A percentile compares a stretch with the other conserved stretches of the same genome.
Evolutionary conservation across 352 stramenopile species (phyloP).

Genomic region (Poterioochromonas sp.): DNA sequence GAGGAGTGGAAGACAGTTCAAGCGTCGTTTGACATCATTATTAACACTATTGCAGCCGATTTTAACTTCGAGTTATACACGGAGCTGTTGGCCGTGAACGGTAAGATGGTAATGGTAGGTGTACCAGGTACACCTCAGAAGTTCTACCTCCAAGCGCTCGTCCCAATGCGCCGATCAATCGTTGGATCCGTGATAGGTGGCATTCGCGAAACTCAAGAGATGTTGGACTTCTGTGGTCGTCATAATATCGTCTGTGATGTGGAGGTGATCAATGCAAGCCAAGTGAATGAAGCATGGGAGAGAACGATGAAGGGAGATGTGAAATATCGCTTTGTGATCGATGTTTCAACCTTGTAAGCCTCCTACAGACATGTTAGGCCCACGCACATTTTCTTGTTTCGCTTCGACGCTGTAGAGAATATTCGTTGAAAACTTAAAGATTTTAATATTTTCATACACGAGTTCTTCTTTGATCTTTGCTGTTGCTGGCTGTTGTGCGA

Average conservation of each 20-base stretch:
- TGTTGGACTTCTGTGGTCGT: slow-evolving; percentile 61
- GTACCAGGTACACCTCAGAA: slow-evolving; percentile 54
- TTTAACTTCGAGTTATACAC: slow-evolving; percentile 55
- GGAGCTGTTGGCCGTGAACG: slow-evolving; percentile 55
- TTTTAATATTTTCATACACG: too few species aligned
- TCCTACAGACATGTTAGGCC: too few species aligned
- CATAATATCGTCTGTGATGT: slow-evolving; percentile 40
- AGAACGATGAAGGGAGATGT: slow-evolving; percentile 36
- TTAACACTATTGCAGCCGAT: slow-evolving; percentile 56
- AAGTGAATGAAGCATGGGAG: slow-evolving; percentile 41
- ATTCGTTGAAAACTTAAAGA: too few species aligned
- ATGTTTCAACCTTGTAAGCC: slow-evolving; percentile 34
- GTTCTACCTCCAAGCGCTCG: slow-evolving; percentile 48
- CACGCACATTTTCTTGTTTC: too few species aligned
- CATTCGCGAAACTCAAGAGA: slow-evolving; percentile 65
- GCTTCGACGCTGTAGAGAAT: too few species aligned
- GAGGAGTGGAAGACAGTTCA: slow-evolving; percentile 42
- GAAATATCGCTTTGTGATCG: slow-evolving; percentile 44
- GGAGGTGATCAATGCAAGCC: slow-evolving; percentile 39
- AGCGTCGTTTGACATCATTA: slow-evolving; percentile 54
- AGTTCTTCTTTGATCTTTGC: too few species aligned
- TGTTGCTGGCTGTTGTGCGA: too few species aligned
- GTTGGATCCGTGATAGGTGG: slow-evolving; percentile 61
- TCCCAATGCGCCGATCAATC: slow-evolving; percentile 50
- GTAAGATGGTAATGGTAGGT: slow-evolving; percentile 59